Evolutionary conservation across 2,329 filamentous ascomycete genomes (phyloP).

Genomic region (Coniochaeta ligniaria): DNA sequence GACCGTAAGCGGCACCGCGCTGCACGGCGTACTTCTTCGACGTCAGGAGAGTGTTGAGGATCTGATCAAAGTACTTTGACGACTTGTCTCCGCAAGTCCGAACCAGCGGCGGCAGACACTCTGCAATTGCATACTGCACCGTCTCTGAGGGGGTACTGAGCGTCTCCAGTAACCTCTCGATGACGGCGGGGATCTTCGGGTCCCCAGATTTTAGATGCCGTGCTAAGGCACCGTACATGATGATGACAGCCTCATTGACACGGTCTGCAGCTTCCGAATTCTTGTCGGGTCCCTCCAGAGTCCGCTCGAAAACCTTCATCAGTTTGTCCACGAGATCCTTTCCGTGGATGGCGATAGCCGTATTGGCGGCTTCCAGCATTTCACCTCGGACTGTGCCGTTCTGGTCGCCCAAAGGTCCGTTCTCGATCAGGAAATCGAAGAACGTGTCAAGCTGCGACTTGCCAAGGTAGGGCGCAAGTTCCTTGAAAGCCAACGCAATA

Average conservation of each 20-base stretch:
- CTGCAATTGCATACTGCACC: slow-evolving; percentile 92
- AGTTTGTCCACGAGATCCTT: slow-evolving; percentile 77
- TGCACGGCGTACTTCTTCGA: slow-evolving; percentile 90
- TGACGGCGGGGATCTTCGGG: slow-evolving; percentile 76
- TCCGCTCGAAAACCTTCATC: slow-evolving; percentile 86
- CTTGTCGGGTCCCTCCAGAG: slow-evolving; percentile 78
- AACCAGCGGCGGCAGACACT: slow-evolving; percentile 88
- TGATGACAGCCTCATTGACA: slow-evolving; percentile 94
- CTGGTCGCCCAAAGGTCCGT: slow-evolving; percentile 80
- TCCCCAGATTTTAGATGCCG: slow-evolving; percentile 83
- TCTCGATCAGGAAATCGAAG: slow-evolving; percentile 77
- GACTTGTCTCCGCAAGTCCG: slow-evolving; percentile 72
- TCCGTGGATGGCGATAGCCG: slow-evolving; percentile 74
- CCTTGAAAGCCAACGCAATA: slow-evolving; percentile 78
- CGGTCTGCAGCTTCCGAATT: slow-evolving; percentile 76
- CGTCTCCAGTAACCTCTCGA: slow-evolving; percentile 78
- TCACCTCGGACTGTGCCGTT: slow-evolving; percentile 71
- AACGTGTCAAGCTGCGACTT: slow-evolving; percentile 66
- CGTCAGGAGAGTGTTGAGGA: slow-evolving; percentile 75
- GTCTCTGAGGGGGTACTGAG: slow-evolving; percentile 92
- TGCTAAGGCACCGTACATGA: slow-evolving; percentile 91
- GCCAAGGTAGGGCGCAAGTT: slow-evolving; percentile 66
- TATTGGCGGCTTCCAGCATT: slow-evolving; percentile 86
- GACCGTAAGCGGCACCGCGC: slow-evolving; percentile 87
- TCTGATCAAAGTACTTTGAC: slow-evolving; percentile 69